Conservation (phyloP, 2,329 filamentous ascomycete genomes). For the Colletotrichum theobromicola region DNA sequence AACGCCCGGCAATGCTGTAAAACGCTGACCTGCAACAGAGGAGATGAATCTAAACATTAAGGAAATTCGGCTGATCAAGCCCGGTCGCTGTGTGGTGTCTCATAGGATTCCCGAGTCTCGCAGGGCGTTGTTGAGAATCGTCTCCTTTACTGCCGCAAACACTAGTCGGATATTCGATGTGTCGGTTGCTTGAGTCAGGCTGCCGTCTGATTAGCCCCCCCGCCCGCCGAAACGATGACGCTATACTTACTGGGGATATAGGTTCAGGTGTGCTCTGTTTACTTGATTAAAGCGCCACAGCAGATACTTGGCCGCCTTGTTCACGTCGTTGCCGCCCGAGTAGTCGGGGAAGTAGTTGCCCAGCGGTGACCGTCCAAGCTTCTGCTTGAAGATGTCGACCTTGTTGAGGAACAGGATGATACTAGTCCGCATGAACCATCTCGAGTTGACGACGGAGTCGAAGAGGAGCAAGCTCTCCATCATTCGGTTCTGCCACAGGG, state of each 20-base stretch:
- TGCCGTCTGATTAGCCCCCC: constrained; percentile 40
- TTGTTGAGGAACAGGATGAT: constrained; percentile 99
- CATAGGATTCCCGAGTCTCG: constrained; percentile 97
- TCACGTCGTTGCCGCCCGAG: constrained; percentile 95
- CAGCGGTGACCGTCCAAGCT: constrained; percentile 86
- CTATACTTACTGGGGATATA: constrained; percentile 90
- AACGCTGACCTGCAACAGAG: constrained; percentile 24
- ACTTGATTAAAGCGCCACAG: constrained; percentile 99
- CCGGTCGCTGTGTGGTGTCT: constrained; percentile 32
- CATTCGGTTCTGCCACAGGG: constrained; percentile 84
- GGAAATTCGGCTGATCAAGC: neutral
- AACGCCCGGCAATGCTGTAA: constrained; percentile 26
- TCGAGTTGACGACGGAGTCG: constrained; percentile 97
- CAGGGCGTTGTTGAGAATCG: constrained; percentile 95
- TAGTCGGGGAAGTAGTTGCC: constrained; percentile 98
- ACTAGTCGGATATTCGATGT: constrained; percentile 98
- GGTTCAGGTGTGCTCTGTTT: constrained; percentile 91
- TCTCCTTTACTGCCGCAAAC: constrained; percentile 98
- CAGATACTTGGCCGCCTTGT: constrained; percentile 96
- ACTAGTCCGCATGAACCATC: constrained; percentile 99
- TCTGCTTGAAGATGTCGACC: constrained; percentile 96
- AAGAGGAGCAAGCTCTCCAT: constrained; percentile 97
- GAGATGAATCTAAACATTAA: constrained; percentile 22
- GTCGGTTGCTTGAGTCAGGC: constrained; percentile 97
- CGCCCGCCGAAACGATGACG: neutral